phyloP scores from a whole-genome alignment of 2,329 filamentous ascomycete genomes.

The Xylariales sp. region DNA sequence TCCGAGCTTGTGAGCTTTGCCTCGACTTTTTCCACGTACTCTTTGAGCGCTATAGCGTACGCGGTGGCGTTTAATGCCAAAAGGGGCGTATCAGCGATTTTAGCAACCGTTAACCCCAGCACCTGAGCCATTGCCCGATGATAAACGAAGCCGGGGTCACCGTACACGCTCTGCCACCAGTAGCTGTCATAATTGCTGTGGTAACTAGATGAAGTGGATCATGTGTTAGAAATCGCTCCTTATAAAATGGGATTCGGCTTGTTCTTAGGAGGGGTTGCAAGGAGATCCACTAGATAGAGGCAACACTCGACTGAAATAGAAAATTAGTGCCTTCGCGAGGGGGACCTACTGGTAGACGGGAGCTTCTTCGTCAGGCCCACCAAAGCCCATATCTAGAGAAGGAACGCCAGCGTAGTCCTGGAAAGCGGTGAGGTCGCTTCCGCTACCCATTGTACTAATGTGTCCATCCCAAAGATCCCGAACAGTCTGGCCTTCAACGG shows the following conservation, averaged over 20 bases:
- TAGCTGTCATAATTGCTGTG: constrained; percentile 94
- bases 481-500: constrained; percentile 74
- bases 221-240: constrained; percentile 18
- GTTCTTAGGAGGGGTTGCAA: background rate
- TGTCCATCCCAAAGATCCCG: constrained; percentile 72
- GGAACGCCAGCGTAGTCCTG: constrained; percentile 77
- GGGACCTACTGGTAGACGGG: constrained; percentile 69
- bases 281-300: background rate
- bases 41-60: constrained; percentile 68
- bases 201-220: constrained; percentile 58
- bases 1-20: constrained; percentile 55
- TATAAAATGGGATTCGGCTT: background rate
- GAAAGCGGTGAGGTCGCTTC: constrained; percentile 80
- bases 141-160: constrained; percentile 76
- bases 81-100: constrained; percentile 70
- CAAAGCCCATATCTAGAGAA: constrained; percentile 72
- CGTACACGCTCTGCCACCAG: constrained; percentile 86
- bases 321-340: background rate
- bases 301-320: background rate
- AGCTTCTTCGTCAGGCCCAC: constrained; percentile 54
- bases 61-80: constrained; percentile 73
- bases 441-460: constrained; percentile 76
- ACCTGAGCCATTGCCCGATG: constrained; percentile 75
- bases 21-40: constrained; percentile 65
- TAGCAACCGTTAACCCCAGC: constrained; percentile 69